phyloP scores from a whole-genome alignment of 441 rosid genomes.

The Erysimum cheiri region DNA sequence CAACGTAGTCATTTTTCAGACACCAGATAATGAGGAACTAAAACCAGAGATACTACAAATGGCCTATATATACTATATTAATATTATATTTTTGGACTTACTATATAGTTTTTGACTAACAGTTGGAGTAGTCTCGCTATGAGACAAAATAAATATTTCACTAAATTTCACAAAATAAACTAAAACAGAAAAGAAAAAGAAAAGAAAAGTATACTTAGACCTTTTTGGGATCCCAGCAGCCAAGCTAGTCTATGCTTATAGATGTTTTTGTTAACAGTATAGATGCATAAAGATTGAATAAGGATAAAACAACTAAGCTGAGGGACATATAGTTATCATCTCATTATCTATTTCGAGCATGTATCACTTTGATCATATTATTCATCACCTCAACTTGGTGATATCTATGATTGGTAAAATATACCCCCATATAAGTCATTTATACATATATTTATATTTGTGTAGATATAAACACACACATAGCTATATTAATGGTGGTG shows the following conservation, averaged over 20 bases:
- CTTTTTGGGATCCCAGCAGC: slow-evolving; percentile 6
- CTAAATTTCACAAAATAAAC: neutral
- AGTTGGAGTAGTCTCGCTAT: neutral
- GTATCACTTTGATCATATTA: neutral
- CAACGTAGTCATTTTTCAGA: too few relatives aligned
- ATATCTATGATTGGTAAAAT: neutral
- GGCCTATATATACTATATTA: neutral
- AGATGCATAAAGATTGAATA: neutral
- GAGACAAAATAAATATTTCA: slow-evolving; percentile 7
- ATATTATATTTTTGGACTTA: neutral
- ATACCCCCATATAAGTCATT: neutral
- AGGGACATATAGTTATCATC: neutral
- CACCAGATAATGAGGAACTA: neutral
- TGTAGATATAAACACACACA: neutral
- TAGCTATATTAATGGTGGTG: too few relatives aligned
- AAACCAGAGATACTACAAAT: neutral
- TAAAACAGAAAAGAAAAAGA: neutral
- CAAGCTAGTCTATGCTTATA: neutral
- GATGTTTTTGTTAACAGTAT: neutral
- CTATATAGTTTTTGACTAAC: slow-evolving; percentile 14
- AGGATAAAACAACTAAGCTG: neutral
- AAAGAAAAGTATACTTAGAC: neutral
- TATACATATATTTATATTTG: neutral
- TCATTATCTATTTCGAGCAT: neutral
- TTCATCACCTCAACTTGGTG: slow-evolving; percentile 5